Conservation (phyloP, 306 rosid species). For the Rosa multiflora region DNA sequence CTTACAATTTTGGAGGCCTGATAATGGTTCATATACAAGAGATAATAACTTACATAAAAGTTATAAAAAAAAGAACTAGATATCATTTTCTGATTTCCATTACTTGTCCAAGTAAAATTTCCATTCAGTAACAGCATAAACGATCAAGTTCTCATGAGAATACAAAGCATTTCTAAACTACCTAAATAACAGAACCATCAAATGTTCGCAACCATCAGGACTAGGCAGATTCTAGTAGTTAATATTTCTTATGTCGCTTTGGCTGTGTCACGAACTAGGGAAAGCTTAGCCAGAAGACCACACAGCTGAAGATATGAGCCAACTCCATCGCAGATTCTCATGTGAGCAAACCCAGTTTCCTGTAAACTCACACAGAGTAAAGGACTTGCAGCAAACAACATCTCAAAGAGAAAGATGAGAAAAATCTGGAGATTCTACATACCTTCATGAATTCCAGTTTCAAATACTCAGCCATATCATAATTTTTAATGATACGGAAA, state of each 20-base stretch:
- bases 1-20: not conserved
- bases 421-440: slow-evolving; percentile 13
- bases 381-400: not conserved
- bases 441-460: slow-evolving; percentile 98
- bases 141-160: not conserved
- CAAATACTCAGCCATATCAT: slow-evolving; percentile 91
- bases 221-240: not conserved
- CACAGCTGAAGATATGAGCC: slow-evolving; percentile 94
- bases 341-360: slow-evolving; percentile 99
- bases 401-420: not conserved
- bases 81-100: not conserved
- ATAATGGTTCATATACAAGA: no score
- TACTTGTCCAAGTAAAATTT: not conserved
- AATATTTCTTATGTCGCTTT: slow-evolving; percentile 54
- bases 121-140: not conserved
- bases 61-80: not conserved
- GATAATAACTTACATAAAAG: not conserved
- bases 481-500: slow-evolving; percentile 85
- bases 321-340: slow-evolving; percentile 97
- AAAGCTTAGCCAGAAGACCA: slow-evolving; percentile 88
- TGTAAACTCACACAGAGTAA: slow-evolving; percentile 30
- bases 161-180: not conserved
- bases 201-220: slow-evolving; percentile 7
- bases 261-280: slow-evolving; percentile 64
- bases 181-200: no score